Conservation (phyloP, 1,284 basidiomycete genomes). For the Exobasidium cylindrosporum region DNA sequence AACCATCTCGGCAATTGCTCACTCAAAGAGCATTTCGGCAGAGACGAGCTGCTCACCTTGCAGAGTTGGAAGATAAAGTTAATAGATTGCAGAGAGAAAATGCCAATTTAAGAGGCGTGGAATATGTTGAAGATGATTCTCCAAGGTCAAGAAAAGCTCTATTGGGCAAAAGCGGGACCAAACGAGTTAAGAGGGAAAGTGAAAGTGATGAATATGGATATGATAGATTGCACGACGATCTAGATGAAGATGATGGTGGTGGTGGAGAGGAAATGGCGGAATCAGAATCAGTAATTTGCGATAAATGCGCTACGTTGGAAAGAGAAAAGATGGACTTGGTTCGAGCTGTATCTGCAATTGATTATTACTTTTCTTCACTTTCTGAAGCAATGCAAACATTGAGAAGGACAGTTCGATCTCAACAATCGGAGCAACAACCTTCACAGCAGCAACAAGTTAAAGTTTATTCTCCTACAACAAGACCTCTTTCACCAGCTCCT, state of each 20-base stretch:
- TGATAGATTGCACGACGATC: too few relatives aligned
- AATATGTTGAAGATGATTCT: neutral
- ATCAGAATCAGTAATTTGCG: neutral
- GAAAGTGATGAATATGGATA: neutral
- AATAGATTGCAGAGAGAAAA: slow-evolving; percentile 24
- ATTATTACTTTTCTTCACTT: too few relatives aligned
- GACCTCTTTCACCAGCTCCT: too few relatives aligned
- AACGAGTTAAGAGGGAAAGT: neutral
- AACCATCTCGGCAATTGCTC: slow-evolving; percentile 33
- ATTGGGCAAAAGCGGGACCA: too few relatives aligned
- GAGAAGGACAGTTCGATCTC: too few relatives aligned
- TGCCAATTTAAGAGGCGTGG: slow-evolving; percentile 11
- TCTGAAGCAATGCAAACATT: too few relatives aligned
- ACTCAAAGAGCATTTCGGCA: slow-evolving; percentile 37
- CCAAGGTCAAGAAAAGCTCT: neutral
- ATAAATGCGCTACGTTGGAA: neutral
- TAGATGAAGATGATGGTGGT: neutral
- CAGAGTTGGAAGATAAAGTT: slow-evolving; percentile 23
- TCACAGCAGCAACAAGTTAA: too few relatives aligned
- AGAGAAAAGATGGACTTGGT: neutral
- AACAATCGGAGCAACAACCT: too few relatives aligned
- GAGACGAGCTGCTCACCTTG: slow-evolving; percentile 34
- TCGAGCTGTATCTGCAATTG: too few relatives aligned
- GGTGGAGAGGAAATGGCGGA: neutral
- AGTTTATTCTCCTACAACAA: too few relatives aligned